Conservation (phyloP, 2,329 filamentous ascomycete species). For the Chalara sp. region DNA sequence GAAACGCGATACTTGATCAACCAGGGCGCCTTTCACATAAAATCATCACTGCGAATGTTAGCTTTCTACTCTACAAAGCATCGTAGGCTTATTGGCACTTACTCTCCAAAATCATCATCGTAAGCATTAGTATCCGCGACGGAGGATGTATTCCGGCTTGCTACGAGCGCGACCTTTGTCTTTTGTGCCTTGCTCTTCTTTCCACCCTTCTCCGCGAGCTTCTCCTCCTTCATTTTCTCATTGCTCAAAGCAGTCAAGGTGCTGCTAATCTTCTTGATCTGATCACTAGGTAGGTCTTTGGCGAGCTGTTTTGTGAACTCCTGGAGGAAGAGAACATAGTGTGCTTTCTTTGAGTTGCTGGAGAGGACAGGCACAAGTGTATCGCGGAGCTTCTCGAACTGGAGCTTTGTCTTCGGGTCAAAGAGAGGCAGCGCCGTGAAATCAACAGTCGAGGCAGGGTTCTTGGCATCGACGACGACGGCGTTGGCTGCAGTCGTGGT, state of each 20-base stretch:
- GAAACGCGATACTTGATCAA: constrained; percentile 2
- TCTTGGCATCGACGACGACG: constrained; percentile 63
- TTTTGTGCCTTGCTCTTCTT: constrained; percentile 98
- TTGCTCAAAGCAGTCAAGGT: constrained; percentile 84
- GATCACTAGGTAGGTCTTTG: constrained; percentile 81
- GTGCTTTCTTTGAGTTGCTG: constrained; percentile 75
- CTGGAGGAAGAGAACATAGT: constrained; percentile 84
- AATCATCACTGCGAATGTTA: constrained; percentile 51
- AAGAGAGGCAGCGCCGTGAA: constrained; percentile 76
- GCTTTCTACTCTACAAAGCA: background rate
- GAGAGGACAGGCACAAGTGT: constrained; percentile 73
- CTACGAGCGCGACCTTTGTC: constrained; percentile 80
- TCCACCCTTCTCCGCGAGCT: constrained; percentile 82
- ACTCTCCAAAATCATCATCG: constrained; percentile 82
- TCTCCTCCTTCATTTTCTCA: constrained; percentile 99
- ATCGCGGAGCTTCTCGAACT: constrained; percentile 75
- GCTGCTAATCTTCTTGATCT: constrained; percentile 94
- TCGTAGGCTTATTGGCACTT: constrained; percentile 35
- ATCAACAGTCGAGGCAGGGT: constrained; percentile 76
- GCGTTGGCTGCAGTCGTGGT: constrained; percentile 55
- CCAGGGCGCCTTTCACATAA: constrained; percentile 53
- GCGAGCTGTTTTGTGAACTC: constrained; percentile 84
- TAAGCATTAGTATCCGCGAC: constrained; percentile 70
- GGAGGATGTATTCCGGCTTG: constrained; percentile 47
- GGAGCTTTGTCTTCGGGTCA: constrained; percentile 78